phyloP scores from a whole-genome alignment of 1,284 basidiomycete genomes.

The Marasmius sp. region DNA sequence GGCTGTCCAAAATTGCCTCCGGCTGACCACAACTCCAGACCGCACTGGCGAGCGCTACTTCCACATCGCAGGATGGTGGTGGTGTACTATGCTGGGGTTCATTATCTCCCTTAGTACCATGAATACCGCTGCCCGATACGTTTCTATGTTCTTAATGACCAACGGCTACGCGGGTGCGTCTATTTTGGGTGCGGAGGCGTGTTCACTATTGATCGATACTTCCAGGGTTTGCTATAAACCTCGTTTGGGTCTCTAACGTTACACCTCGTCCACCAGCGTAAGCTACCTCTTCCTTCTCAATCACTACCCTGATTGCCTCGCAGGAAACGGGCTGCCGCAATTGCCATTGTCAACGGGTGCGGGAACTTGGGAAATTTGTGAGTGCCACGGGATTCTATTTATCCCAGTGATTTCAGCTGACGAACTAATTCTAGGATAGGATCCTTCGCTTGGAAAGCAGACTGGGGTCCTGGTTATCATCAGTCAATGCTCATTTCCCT shows the following conservation, averaged over 20 bases:
- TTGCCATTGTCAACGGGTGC: conserved; percentile 33
- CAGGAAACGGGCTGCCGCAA: conserved; percentile 45
- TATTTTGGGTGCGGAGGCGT: background rate
- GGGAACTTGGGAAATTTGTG: conserved; percentile 30
- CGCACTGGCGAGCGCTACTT: conserved; percentile 67
- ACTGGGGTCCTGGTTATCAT: conserved; percentile 51
- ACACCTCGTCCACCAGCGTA: conserved; percentile 63
- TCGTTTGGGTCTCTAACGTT: conserved; percentile 64
- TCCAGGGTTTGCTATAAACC: conserved; percentile 55
- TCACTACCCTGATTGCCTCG: background rate
- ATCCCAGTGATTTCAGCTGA: background rate
- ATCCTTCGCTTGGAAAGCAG: conserved; percentile 51
- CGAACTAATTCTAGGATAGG: conserved; percentile 35
- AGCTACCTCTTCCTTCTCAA: conserved; percentile 5
- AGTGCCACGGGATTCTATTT: conserved; percentile 24
- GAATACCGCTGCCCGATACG: conserved; percentile 55
- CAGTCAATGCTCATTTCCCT: conserved; percentile 51
- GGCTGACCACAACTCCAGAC: conserved; percentile 34
- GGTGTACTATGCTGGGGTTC: conserved; percentile 61
- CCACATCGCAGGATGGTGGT: conserved; percentile 62
- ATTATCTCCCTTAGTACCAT: conserved; percentile 61
- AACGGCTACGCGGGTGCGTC: conserved; percentile 50
- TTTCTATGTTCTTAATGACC: conserved; percentile 68
- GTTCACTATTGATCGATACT: background rate
- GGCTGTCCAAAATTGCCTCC: conserved; percentile 8